Base-by-base conservation (phyloP, 768 basidiomycete genomes). In the Pisolithus orientalis region DNA sequence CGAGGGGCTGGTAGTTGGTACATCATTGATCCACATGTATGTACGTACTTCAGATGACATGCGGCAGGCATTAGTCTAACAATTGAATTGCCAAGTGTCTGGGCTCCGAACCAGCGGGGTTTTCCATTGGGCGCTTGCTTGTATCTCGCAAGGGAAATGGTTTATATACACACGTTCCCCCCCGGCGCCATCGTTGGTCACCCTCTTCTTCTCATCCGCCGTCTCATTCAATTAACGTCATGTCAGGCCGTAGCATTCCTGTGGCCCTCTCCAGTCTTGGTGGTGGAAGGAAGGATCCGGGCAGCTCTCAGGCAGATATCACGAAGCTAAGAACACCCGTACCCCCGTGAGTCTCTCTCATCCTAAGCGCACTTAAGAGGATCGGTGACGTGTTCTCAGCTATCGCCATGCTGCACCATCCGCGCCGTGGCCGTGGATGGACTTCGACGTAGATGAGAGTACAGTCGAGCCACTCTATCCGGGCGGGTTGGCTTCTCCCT, bases 361-460 rank as follows among this genome's bases (percentile, higher is more conserved):
- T 32, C 21, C 38, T 45, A 29, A 2, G 24, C 25, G 31, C 24
- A n/a, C 25, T n/a, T 32, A 37, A 25, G 16, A 21, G 25, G 24
- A 46, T 38, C 11, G 74, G 55, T 62, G 71, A 42, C 72, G 75
- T 59, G 11, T 31, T 9, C 27, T 7, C 29, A 68, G 66, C 47
- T 66, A 72, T 50, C 63, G 73, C 2, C 72, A 74, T 53, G 72
- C 65, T 17, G 67, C 67, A 2, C 72, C 72, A 5, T 70, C 67
- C 4, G 71, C 69, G 16, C 72, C 72, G 31, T 74, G 72, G 73
- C 72, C 73, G 14, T 74, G 69, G 63, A 66, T 74, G 55, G 67
- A 74, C 55, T 63, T 73, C 31, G 56, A 63, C 54, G 51, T 49
- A 31, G 68, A 64, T 52, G 50, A 40, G 0, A 51, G 58, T 3